phyloP scores from a whole-genome alignment of 2,329 filamentous ascomycete genomes.

The Aspergillus pseudoterreus region DNA sequence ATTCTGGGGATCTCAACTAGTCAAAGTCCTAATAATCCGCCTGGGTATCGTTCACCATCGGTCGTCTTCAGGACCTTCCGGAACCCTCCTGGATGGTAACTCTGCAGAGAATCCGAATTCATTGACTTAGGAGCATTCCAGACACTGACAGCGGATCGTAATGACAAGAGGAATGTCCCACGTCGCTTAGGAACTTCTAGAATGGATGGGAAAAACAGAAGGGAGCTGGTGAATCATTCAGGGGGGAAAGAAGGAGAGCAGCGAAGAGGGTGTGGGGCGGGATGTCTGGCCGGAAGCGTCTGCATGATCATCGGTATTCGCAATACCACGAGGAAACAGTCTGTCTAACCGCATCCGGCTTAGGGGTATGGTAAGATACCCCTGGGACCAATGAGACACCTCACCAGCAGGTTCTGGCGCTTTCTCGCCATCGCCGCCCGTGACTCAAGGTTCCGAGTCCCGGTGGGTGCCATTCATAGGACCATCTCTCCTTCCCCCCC shows the following conservation, averaged over 20 bases:
- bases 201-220: not conserved
- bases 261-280: not conserved
- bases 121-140: not conserved
- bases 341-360: not conserved
- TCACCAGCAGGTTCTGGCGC: conserved; percentile 16
- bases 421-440: conserved; percentile 11
- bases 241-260: conserved; percentile 9
- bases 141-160: not conserved
- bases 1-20: too few relatives aligned
- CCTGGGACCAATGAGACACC: not conserved
- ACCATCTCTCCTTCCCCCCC: conserved; percentile 6
- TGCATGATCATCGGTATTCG: conserved; percentile 9
- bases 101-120: too few relatives aligned
- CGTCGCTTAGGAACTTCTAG: not conserved
- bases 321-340: conserved; percentile 21
- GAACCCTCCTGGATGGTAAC: too few relatives aligned
- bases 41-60: too few relatives aligned
- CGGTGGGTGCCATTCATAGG: conserved; percentile 15
- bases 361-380: conserved; percentile 5
- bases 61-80: too few relatives aligned
- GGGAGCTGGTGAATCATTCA: conserved; percentile 13
- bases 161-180: not conserved
- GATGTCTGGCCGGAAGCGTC: conserved; percentile 11
- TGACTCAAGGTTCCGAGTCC: conserved; percentile 16
- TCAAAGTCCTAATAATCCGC: too few relatives aligned